Base-by-base conservation (phyloP, 2,329 filamentous ascomycete genomes). In the Pseudogymnoascus sp. region DNA sequence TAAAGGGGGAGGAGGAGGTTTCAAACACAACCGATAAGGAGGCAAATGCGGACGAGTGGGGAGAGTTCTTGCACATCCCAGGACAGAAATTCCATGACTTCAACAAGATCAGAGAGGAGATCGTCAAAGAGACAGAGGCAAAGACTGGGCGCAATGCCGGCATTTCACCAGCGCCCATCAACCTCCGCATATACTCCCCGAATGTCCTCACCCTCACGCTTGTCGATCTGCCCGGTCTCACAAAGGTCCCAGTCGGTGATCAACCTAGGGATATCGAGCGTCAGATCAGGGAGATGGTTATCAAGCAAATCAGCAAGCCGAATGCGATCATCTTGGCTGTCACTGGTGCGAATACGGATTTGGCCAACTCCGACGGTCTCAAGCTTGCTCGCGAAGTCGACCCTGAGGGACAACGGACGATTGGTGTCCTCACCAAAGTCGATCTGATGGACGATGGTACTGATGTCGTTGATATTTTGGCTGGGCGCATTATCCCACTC, bases 401-500 rank as follows among this genome's bases (percentile, higher is more conserved):
- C 72, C 93, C 93, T 2, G 93, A 99, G 75, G 95, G 95, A 73
- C 93, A 97, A 79, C 86, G 95, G 75, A 99, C 95, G 60, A 99
- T 99, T 69, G 95, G 95, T 84, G 95, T 99, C 66, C 83, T 99
- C 71, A 97, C 93, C 71, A 99, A 99, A 83, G 93, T 99, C 66
- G 95, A 99, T 79, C 79, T 99, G 74, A 99, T 99, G 95, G 95
- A 99, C 76, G 91, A 96, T 26, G 95, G 95, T 63, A 99, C 95
- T 62, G 95, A 99, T 73, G 95, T 97, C 45, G 93, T 99, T 69
- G 95, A 99, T 77, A 99, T 99, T 80, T 83, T 99, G 72, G 96
- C 95, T 68, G 96, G 96, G 65, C 89, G 95, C 72, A 96, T 99
- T 75, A 99, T 99, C 75, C 95, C 95, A 40, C 81, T 99, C 70